These are phyloP conservation scores for Ascoidea tarda DNA, from an alignment of 805 yeast species.

Conservation along the genomic window DNA sequence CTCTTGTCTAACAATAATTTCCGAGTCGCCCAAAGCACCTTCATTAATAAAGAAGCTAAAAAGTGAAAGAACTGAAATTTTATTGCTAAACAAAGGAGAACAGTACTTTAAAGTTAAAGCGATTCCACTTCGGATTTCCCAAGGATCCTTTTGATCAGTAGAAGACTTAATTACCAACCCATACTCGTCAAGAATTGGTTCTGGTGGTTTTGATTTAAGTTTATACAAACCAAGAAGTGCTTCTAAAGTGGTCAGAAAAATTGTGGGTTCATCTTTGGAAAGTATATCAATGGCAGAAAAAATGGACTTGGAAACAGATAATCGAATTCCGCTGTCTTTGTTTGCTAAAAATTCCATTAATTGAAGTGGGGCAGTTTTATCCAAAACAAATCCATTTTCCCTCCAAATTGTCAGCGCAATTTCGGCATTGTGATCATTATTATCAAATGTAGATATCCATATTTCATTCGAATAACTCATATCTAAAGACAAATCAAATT, in stretches of 20 bases:
- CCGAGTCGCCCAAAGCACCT: constrained; percentile 63
- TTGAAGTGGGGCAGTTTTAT: constrained; percentile 26
- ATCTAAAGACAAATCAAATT: constrained; percentile 42
- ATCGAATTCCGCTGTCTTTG: constrained; percentile 51
- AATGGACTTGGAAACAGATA: constrained; percentile 59
- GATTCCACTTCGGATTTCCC: constrained; percentile 78
- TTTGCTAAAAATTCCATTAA: constrained; percentile 38
- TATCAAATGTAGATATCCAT: constrained; percentile 69
- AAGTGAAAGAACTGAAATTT: constrained; percentile 32
- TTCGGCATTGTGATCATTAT: constrained; percentile 43
- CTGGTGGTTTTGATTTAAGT: constrained; percentile 54
- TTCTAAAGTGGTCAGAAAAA: constrained; percentile 22
- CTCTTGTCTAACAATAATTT: constrained; percentile 60
- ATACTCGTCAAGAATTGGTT: constrained; percentile 63
- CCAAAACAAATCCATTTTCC: constrained; percentile 48
- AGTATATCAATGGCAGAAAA: constrained; percentile 36
- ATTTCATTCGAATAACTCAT: constrained; percentile 48
- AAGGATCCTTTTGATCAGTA: constrained; percentile 50
- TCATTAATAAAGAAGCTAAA: constrained; percentile 48
- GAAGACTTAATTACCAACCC: constrained; percentile 62
- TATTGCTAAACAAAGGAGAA: constrained; percentile 29
- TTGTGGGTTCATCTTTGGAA: constrained; percentile 13
- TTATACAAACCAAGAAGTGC: constrained; percentile 41
- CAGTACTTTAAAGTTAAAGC: constrained; percentile 52
- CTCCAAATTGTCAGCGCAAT: constrained; percentile 77